Conservation (phyloP, 352 stramenopile species). For the Bremia lactucae region DNA sequence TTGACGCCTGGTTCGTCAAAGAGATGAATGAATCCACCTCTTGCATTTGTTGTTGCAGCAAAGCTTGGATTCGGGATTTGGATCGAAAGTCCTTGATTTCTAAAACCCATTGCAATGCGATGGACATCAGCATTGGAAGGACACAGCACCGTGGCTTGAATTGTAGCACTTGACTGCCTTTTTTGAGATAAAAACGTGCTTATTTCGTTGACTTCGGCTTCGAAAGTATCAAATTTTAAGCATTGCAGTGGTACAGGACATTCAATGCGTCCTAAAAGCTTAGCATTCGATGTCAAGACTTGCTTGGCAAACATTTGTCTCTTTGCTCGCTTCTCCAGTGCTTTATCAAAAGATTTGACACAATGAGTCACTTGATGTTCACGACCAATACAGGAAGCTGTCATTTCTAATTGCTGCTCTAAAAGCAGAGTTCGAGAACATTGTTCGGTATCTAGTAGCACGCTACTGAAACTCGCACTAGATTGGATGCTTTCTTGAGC, state of each 20-base stretch:
- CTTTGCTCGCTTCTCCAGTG: constrained; percentile 2
- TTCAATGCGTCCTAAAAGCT: neutral
- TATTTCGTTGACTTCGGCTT: constrained; percentile 17
- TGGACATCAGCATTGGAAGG: constrained; percentile 28
- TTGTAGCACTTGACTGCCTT: neutral
- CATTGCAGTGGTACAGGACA: constrained; percentile 14
- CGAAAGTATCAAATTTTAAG: constrained; percentile 11
- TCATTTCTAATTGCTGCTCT: constrained; percentile 21
- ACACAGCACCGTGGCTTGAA: constrained; percentile 23
- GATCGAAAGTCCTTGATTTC: constrained; percentile 24
- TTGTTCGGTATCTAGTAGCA: constrained; percentile 18
- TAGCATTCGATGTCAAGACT: constrained; percentile 6
- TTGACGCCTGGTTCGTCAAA: constrained; percentile 59
- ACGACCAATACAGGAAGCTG: neutral
- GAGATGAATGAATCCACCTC: constrained; percentile 16
- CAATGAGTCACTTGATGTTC: constrained; percentile 2
- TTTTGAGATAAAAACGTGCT: constrained; percentile 12
- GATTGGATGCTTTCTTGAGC: constrained; percentile 31
- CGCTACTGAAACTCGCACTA: constrained; percentile 43
- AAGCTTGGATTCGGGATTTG: constrained; percentile 3
- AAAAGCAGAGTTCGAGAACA: constrained; percentile 30
- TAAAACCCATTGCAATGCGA: constrained; percentile 26
- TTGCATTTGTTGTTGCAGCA: constrained; percentile 5
- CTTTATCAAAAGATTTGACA: neutral
- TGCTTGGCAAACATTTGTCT: constrained; percentile 19